phyloP scores from a whole-genome alignment of 2,329 filamentous ascomycete genomes.

The Penicillium paneum region DNA sequence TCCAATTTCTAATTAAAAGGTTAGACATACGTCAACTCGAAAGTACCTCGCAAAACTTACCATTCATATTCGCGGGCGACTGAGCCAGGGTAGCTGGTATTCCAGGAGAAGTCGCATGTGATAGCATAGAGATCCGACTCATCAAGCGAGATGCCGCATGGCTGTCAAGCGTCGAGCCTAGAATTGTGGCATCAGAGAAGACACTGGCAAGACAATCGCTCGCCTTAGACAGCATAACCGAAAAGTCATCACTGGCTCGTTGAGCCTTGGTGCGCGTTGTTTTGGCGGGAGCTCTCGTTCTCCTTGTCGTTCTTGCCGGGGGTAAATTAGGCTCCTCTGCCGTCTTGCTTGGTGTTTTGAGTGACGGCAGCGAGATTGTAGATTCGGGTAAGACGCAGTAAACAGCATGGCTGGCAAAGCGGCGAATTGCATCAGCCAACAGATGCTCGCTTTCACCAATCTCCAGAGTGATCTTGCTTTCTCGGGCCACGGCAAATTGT shows the following conservation, averaged over 20 bases:
- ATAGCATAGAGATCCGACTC: constrained; percentile 43
- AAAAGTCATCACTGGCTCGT: constrained; percentile 36
- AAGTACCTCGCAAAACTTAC: constrained; percentile 20
- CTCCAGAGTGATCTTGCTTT: constrained; percentile 59
- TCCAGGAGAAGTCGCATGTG: constrained; percentile 39
- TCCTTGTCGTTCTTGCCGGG: constrained; percentile 23
- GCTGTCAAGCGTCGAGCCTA: constrained; percentile 41
- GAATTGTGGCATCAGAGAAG: constrained; percentile 31
- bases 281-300: constrained; percentile 27
- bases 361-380: constrained; percentile 78
- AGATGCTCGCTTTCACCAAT: constrained; percentile 39
- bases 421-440: constrained; percentile 39
- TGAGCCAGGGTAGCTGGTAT: constrained; percentile 26
- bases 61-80: constrained; percentile 39
- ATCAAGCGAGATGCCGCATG: constrained; percentile 40
- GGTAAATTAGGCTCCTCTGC: constrained; percentile 40
- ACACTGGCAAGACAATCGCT: constrained; percentile 34
- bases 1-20: constrained; percentile 34
- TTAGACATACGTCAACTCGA: constrained; percentile 12
- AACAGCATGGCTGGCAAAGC: constrained; percentile 72
- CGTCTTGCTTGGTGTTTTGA: constrained; percentile 42
- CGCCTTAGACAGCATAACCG: constrained; percentile 37
- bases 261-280: constrained; percentile 28
- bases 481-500: constrained; percentile 40
- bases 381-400: constrained; percentile 91